Evolutionary conservation across 1,139 yeast species (phyloP).

Genomic region (Saccharomyces hybrid): DNA sequence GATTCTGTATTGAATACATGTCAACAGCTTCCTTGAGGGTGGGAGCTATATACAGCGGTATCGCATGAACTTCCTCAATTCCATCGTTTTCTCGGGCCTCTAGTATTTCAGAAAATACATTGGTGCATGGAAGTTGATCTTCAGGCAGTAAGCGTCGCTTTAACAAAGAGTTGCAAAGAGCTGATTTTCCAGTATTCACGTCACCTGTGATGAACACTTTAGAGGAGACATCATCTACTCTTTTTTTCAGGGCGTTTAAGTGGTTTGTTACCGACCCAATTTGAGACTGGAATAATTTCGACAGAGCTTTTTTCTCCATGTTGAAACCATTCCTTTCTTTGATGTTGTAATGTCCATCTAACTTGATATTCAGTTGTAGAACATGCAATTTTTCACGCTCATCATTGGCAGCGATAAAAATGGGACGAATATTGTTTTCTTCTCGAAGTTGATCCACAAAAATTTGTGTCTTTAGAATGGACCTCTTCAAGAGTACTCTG

Average conservation of each 20-base stretch:
- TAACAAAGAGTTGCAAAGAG: constrained; percentile 86
- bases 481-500: constrained; percentile 19
- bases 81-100: constrained; percentile 73
- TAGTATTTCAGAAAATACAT: constrained; percentile 89
- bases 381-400: constrained; percentile 16
- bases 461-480: constrained; percentile 18
- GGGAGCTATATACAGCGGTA: constrained; percentile 46
- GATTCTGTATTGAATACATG: constrained; percentile 51
- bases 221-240: constrained; percentile 87
- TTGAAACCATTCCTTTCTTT: constrained; percentile 10
- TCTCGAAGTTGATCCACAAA: constrained; percentile 17
- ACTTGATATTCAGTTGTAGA: constrained; percentile 21
- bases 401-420: constrained; percentile 13
- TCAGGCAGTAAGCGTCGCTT: constrained; percentile 77
- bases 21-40: constrained; percentile 24
- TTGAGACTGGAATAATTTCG: constrained; percentile 25
- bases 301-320: constrained; percentile 24
- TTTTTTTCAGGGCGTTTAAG: constrained; percentile 60
- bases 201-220: constrained; percentile 96
- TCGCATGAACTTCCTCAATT: constrained; percentile 91
- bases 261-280: constrained; percentile 47
- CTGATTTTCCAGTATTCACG: constrained; percentile 91
- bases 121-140: constrained; percentile 97
- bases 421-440: constrained; percentile 27
- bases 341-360: constrained; percentile 21